Conservation (phyloP, 768 basidiomycete genomes). For the Candolleomyces efflorescens region DNA sequence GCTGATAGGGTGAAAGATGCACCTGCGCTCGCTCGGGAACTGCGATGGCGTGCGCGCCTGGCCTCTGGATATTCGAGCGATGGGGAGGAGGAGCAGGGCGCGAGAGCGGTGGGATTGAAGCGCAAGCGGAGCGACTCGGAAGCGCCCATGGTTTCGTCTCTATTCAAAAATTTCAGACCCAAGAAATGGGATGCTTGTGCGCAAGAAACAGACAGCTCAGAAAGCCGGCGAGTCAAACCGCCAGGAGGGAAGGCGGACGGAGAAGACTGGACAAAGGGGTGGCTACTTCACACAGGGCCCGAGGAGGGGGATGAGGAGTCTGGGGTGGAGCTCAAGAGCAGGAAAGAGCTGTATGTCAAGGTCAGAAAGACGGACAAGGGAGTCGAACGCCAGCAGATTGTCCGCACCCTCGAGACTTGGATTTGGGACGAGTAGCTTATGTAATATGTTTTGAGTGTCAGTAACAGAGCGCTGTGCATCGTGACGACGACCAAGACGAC, state of each 20-base stretch:
- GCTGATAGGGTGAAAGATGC: conserved; percentile 79
- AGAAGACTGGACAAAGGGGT: conserved; percentile 36
- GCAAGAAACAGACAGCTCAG: conserved; percentile 35
- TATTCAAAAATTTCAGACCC: conserved; percentile 67
- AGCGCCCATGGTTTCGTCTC: conserved; percentile 14
- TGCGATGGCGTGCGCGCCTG: conserved; percentile 76
- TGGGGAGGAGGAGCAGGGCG: conserved; percentile 42
- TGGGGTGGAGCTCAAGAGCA: not conserved
- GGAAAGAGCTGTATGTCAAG: conserved; percentile 34
- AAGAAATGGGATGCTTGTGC: conserved; percentile 57
- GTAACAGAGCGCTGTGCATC: conserved; percentile 10
- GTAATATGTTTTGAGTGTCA: conserved; percentile 9
- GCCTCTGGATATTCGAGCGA: conserved; percentile 63
- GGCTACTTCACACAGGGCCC: conserved; percentile 29
- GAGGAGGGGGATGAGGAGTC: conserved; percentile 23
- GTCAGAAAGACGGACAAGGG: conserved; percentile 52
- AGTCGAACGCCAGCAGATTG: conserved; percentile 68
- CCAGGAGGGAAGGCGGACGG: conserved; percentile 34
- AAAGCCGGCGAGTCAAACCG: conserved; percentile 28
- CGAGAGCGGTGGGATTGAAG: conserved; percentile 29
- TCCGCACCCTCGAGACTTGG: conserved; percentile 68
- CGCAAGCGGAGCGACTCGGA: conserved; percentile 36
- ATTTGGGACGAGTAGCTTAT: conserved; percentile 37
- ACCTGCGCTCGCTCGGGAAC: conserved; percentile 73
- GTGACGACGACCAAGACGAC: conserved; percentile 17